Conservation (phyloP, 306 rosid genomes). For the Prunus salicina region DNA sequence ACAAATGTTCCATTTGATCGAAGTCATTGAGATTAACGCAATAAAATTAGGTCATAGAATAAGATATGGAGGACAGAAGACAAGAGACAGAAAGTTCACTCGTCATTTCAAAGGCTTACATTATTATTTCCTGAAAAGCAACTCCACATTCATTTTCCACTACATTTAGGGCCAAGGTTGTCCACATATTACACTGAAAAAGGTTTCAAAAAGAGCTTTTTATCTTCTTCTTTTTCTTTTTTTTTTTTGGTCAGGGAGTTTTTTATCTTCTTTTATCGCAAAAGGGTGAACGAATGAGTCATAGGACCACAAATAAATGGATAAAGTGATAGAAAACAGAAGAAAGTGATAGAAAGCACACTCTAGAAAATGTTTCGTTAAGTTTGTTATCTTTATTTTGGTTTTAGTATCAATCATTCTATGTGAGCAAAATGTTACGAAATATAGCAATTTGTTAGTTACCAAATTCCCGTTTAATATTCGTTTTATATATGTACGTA, state of each 20-base stretch:
- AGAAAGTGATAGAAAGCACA: too few relatives aligned
- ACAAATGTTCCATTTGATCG: not conserved
- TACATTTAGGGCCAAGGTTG: conserved; percentile 7
- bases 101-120: not conserved
- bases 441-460: too few relatives aligned
- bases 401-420: not conserved
- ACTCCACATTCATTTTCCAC: conserved; percentile 21
- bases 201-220: not conserved
- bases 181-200: conserved; percentile 11
- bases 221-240: too few relatives aligned
- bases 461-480: too few relatives aligned
- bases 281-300: not conserved
- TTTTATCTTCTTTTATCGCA: too few relatives aligned
- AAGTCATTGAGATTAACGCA: not conserved
- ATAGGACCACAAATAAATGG: not conserved
- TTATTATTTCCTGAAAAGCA: conserved; percentile 4
- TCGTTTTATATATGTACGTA: too few relatives aligned
- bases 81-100: not conserved
- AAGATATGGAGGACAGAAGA: conserved; percentile 5
- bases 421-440: too few relatives aligned
- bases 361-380: not conserved
- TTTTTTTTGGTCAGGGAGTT: too few relatives aligned
- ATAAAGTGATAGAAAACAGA: not conserved
- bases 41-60: not conserved
- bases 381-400: not conserved